phyloP scores from a whole-genome alignment of 2,329 filamentous ascomycete genomes.

The Sodiomyces alkalinus region DNA sequence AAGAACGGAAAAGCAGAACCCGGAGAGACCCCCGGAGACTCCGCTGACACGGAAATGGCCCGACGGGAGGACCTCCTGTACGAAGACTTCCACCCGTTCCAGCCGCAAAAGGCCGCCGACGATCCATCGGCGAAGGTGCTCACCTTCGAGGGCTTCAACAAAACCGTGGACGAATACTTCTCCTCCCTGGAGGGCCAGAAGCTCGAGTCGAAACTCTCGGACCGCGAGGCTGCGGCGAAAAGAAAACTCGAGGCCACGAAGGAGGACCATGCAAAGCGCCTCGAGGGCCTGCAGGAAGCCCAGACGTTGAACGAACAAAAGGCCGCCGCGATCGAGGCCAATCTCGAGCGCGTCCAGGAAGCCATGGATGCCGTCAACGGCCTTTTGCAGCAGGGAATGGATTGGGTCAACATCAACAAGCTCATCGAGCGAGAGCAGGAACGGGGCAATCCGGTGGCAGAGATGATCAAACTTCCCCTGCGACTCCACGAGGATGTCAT shows the following conservation, averaged over 20 bases:
- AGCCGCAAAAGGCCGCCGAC: conserved; percentile 62
- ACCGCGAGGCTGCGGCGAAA: conserved; percentile 68
- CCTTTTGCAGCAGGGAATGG: conserved; percentile 86
- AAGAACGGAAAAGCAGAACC: conserved; percentile 11
- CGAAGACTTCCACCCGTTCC: conserved; percentile 90
- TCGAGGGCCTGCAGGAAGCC: conserved; percentile 67
- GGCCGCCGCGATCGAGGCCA: conserved; percentile 79
- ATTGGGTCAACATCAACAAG: conserved; percentile 84
- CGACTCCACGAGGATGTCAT: conserved; percentile 84
- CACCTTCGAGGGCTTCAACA: conserved; percentile 75
- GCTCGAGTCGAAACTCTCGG: conserved; percentile 66
- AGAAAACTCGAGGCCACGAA: conserved; percentile 74
- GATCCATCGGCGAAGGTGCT: conserved; percentile 53
- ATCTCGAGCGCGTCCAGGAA: conserved; percentile 81
- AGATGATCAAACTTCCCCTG: conserved; percentile 72
- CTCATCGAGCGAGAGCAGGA: conserved; percentile 79
- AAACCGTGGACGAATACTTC: conserved; percentile 91
- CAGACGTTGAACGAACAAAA: conserved; percentile 78
- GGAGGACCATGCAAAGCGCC: conserved; percentile 68
- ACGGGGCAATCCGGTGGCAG: conserved; percentile 68
- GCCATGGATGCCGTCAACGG: conserved; percentile 86
- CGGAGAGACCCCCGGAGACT: conserved; percentile 2
- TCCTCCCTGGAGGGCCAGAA: conserved; percentile 92
- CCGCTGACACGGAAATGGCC: conserved; percentile 12
- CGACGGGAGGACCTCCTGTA: conserved; percentile 49